Base-by-base conservation (phyloP, 176 grass and related monocot genomes). In the Bolboschoenus planiculmis region DNA sequence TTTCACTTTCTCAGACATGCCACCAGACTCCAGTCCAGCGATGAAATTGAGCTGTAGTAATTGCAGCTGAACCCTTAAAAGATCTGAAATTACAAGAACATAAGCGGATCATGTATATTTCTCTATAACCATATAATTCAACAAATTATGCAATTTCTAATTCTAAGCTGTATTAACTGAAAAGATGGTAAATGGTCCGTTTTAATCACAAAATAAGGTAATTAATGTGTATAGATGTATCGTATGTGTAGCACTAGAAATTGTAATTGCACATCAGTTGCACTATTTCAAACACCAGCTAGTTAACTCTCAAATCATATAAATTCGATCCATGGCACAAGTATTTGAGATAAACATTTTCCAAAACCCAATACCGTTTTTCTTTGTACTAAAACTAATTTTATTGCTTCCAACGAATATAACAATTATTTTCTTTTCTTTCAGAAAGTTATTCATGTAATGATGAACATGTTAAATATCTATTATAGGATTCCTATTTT, bases 401-500 rank as follows among this genome's bases (percentile, higher is more conserved):
- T 43, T 3, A 24, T 11, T 72, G 14, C 29, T 63, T 63, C 60
- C n/a, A 26, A 72, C 40, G 14, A 72, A 24, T 24, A 20, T 23
- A 43, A 4, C 0, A 20, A 15, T 63, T 15, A 21, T 70, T 70
- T 35, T 37, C 15, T 21, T 74, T 27, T 29, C 1, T 9, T 44
- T 44, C 20, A 23, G 11, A 71, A 71, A 42, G 42, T 16, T 6
- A 15, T 46, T 47, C 23, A 46, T 5, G 36, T 47, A 8, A 74
- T 47, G n/a, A n/a, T n/a, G n/a, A n/a, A n/a, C 23, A 74, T 74
- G 70, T 14, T 74, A 74, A 5, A 48, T 72, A 72, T 72, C n/a
- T 47, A 14, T 74, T 15, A 74, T n/a, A 48, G 7, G n/a, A 44
- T 74, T 46, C 10, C 10, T 10, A 26, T 67, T 30, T 37, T 67